These are phyloP conservation scores for Papiliotrema laurentii DNA, from an alignment of 1,284 basidiomycete species.

Conservation along the genomic window DNA sequence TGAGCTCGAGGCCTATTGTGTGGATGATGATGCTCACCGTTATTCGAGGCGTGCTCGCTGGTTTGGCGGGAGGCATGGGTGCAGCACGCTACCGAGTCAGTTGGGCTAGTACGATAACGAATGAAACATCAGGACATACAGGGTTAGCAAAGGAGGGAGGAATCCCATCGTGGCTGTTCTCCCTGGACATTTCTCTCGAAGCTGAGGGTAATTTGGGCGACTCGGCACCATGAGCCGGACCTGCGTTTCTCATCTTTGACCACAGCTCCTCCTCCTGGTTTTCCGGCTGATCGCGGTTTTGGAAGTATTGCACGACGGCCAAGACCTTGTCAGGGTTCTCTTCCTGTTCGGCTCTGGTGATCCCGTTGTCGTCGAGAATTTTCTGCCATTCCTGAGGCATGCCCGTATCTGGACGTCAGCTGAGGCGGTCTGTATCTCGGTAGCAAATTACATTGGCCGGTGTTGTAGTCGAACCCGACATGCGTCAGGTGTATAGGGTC, in stretches of 20 bases:
- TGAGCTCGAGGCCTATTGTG: background rate
- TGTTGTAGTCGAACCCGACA: slow-evolving; percentile 98
- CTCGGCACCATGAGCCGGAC: slow-evolving; percentile 20
- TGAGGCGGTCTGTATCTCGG: background rate
- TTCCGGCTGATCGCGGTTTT: slow-evolving; percentile 36
- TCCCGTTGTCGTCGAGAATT: slow-evolving; percentile 90
- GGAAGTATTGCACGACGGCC: slow-evolving; percentile 95
- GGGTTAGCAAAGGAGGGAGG: slow-evolving; percentile 31
- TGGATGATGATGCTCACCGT: slow-evolving; percentile 9
- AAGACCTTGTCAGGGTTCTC: slow-evolving; percentile 95
- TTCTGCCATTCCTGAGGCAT: slow-evolving; percentile 99
- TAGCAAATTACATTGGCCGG: slow-evolving; percentile 68
- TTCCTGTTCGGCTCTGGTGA: slow-evolving; percentile 91
- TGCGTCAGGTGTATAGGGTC: slow-evolving; percentile 99
- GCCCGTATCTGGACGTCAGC: slow-evolving; percentile 61
- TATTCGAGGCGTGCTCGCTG: slow-evolving; percentile 13
- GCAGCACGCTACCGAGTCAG: slow-evolving; percentile 27
- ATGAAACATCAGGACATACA: slow-evolving; percentile 12
- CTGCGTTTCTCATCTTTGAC: slow-evolving; percentile 62
- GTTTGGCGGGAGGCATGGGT: slow-evolving; percentile 32
- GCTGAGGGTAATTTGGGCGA: background rate
- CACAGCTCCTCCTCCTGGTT: slow-evolving; percentile 58
- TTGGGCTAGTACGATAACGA: background rate
- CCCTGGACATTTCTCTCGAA: slow-evolving; percentile 40
- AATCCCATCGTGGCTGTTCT: slow-evolving; percentile 34